These are phyloP conservation scores for Bromus sterilis DNA, from an alignment of 176 grass and related monocot species.

Conservation along the genomic window DNA sequence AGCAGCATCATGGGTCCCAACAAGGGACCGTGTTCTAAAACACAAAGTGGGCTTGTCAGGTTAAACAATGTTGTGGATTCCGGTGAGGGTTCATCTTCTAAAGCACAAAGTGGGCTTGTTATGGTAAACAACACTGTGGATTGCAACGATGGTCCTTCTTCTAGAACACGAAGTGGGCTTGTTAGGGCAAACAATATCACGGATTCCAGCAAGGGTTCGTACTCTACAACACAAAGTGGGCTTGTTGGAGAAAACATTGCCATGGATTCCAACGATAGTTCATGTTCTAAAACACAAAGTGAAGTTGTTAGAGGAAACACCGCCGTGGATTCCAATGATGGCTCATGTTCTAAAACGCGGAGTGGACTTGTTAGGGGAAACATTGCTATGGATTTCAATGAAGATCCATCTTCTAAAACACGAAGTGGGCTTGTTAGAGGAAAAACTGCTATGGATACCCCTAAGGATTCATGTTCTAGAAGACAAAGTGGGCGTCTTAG, in stretches of 20 bases:
- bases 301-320: not conserved
- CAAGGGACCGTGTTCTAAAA: constrained; percentile 16
- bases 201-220: not conserved
- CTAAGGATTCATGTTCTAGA: not conserved
- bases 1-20: not conserved
- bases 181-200: not conserved
- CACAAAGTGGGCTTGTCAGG: constrained; percentile 23
- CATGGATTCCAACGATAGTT: not conserved
- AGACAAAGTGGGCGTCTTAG: constrained; percentile 8
- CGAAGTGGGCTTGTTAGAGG: not conserved
- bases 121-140: not conserved
- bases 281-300: constrained; percentile 7
- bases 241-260: not conserved
- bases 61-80: not conserved
- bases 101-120: constrained; percentile 3
- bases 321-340: not conserved
- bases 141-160: not conserved
- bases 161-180: constrained; percentile 6
- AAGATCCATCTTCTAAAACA: not conserved
- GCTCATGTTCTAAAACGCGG: not conserved
- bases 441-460: not conserved
- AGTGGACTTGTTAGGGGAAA: constrained; percentile 3
- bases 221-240: not conserved
- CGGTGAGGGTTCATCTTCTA: not conserved
- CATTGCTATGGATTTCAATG: not conserved